phyloP scores from a whole-genome alignment of 1,284 basidiomycete species.

The Salmacisia buchloeana region DNA sequence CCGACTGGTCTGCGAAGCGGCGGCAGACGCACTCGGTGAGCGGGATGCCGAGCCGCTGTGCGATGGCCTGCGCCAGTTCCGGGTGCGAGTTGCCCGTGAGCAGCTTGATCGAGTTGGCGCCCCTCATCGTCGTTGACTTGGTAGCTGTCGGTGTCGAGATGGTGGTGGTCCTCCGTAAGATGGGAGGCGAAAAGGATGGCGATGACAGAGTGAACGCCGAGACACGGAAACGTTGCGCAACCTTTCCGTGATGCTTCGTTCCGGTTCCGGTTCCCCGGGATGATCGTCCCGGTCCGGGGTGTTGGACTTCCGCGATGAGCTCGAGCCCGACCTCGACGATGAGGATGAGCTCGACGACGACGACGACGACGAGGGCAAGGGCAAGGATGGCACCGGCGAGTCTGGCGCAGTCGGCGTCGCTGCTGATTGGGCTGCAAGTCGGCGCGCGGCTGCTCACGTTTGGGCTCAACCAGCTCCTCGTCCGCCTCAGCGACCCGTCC shows the following conservation, averaged over 20 bases:
- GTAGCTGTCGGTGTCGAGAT: not conserved
- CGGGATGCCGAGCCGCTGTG: conserved; percentile 83
- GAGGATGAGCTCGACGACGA: not conserved
- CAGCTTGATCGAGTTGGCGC: conserved; percentile 69
- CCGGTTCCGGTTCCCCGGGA: too few species aligned
- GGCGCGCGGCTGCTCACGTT: conserved; percentile 79
- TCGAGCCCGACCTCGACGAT: too few species aligned
- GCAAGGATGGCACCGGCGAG: not conserved
- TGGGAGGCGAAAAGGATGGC: too few species aligned
- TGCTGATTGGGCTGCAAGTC: conserved; percentile 79
- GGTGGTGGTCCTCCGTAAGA: not conserved
- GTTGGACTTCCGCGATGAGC: too few species aligned
- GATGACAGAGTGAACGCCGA: too few species aligned
- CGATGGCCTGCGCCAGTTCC: conserved; percentile 87
- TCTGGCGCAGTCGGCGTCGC: conserved; percentile 61
- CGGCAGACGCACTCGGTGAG: conserved; percentile 85
- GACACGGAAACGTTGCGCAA: too few species aligned
- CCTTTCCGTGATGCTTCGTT: too few species aligned
- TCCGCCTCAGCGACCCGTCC: conserved; percentile 75
- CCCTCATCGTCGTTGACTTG: conserved; percentile 28
- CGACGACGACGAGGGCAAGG: not conserved
- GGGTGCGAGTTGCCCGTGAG: conserved; percentile 96
- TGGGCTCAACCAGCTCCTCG: conserved; percentile 74
- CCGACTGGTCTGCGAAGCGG: conserved; percentile 82
- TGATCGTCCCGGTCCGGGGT: too few species aligned